Conservation (phyloP, 305 asterid species). For the Fraxinus latifolia region DNA sequence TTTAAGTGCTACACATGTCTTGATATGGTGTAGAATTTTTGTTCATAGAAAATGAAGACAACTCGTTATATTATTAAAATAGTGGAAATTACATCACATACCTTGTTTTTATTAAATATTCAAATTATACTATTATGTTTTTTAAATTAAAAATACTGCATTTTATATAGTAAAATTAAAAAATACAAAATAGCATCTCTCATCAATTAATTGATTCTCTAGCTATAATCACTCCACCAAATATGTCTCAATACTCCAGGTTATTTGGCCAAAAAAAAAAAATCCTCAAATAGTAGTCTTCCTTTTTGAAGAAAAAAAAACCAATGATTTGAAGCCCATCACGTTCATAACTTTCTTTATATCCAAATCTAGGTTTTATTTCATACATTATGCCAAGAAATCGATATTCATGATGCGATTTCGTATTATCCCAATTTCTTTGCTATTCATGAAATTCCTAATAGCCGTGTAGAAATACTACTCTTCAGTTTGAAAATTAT, state of each 20-base stretch:
- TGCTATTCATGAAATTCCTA: not conserved
- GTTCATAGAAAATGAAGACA: not conserved
- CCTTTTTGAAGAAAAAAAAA: not conserved
- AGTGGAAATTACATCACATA: not conserved
- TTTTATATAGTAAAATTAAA: not conserved
- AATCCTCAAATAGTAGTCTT: not conserved
- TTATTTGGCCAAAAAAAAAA: not conserved
- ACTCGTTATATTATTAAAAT: not conserved
- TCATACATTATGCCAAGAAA: not conserved
- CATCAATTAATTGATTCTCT: not conserved
- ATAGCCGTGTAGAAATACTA: not conserved
- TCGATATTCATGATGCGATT: not conserved
- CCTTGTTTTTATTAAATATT: not conserved
- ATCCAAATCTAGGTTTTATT: not conserved
- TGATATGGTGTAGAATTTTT: not conserved
- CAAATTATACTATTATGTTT: not conserved
- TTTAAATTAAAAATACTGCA: not conserved
- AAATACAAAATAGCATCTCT: not conserved
- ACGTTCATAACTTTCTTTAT: not conserved
- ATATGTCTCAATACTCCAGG: not conserved
- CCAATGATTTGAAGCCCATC: not conserved
- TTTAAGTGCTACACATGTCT: not conserved
- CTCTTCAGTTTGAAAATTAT: not conserved
- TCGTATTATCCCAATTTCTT: too few species aligned
- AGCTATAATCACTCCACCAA: not conserved